Evolutionary conservation across 495 filamentous ascomycete genomes (phyloP), one percentile per base, ranked within the genome.

Genomic region (Ramalina intermedia): DNA sequence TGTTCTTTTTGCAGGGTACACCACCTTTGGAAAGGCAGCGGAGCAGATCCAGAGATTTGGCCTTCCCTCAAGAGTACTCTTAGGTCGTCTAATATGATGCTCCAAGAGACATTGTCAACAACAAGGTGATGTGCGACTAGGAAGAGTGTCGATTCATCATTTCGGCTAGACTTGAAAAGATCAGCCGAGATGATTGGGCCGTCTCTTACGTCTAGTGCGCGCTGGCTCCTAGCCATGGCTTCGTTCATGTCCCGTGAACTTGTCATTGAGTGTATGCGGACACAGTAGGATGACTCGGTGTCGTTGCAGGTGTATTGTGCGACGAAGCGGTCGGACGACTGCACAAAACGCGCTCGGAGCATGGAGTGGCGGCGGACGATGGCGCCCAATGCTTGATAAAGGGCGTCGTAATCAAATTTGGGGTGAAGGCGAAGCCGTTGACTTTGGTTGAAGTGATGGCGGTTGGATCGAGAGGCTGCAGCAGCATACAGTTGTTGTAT

Each of bases 51-150:
- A 6, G 51, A 36, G 14, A 51, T 41, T 9, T 58, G 57, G 5
- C 68, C 46, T 6, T 62, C 38, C 4, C 38, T 49, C 16, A 80
- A 54, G 1, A 78, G 53, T 29, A 73, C 67, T 47, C 78, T 74
- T 2, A 80, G 55, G 43, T 80, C 76, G 13, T 71, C 61, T n/a
- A 75, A 62, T 29, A 82, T 69, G 47, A 78, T 61, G 12, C 68
- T 61, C 77, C 75, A 79, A 1, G 78, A 80, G 5, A 74, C 68
- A 5, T 75, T 63, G 58, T 82, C 78, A 27, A 80, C 65, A 6
- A 74, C 72, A 1, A 80, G 61, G 48, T 80, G 78, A 55, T 81
- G 77, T 1, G 70, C 74, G 1, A 65, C 61, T 2, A 63, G 46
- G n/a, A n/a, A n/a, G n/a, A n/a, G n/a, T 24, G 53, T 53, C n/a